These are phyloP conservation scores for Lichtheimia hyalospora DNA, from an alignment of 371 early-diverging fungal genomes.

Conservation along the genomic window DNA sequence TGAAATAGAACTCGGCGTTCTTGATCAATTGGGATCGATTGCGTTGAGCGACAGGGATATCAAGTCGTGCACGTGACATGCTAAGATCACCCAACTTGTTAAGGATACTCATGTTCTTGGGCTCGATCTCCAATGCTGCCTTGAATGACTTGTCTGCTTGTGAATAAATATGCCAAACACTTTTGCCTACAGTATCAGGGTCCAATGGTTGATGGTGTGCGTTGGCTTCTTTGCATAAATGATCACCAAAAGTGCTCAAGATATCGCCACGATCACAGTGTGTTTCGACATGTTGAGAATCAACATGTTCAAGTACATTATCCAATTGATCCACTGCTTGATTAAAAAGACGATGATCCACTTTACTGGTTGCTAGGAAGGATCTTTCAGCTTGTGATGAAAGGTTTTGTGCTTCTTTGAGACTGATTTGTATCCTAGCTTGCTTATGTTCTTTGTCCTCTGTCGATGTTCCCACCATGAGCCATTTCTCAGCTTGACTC, in stretches of 20 bases:
- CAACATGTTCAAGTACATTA: constrained; percentile 41
- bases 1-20: constrained; percentile 52
- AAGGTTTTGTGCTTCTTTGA: constrained; percentile 58
- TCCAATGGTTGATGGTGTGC: neutral
- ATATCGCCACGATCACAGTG: constrained; percentile 73
- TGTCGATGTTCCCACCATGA: constrained; percentile 7
- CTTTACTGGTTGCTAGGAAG: constrained; percentile 42
- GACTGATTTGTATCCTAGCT: constrained; percentile 43
- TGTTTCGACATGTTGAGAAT: constrained; percentile 62
- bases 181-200: constrained; percentile 27
- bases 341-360: constrained; percentile 47
- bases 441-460: constrained; percentile 30
- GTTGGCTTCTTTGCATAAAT: constrained; percentile 21
- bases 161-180: constrained; percentile 54
- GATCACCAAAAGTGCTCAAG: constrained; percentile 58
- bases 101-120: constrained; percentile 53
- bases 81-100: constrained; percentile 64
- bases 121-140: constrained; percentile 48
- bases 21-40: constrained; percentile 54
- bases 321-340: constrained; percentile 49
- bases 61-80: constrained; percentile 46
- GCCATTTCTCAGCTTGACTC: constrained; percentile 43
- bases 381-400: constrained; percentile 60
- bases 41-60: constrained; percentile 48
- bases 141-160: constrained; percentile 54